These are phyloP conservation scores for Trichoderma afroharzianum DNA, from an alignment of 2,329 filamentous ascomycete genomes.

Conservation along the genomic window DNA sequence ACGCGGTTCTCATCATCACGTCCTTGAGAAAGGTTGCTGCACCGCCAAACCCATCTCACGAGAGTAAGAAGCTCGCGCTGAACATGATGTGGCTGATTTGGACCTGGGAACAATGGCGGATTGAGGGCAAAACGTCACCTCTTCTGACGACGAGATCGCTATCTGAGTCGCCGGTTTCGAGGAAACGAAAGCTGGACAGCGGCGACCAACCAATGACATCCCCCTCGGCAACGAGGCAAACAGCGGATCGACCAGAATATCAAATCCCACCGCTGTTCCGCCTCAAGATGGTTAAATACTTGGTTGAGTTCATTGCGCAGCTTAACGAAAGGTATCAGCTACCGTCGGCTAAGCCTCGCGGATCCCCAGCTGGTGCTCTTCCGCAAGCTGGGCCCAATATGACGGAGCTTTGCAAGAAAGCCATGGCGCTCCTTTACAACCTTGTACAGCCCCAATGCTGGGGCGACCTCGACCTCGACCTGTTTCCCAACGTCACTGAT, in stretches of 20 bases:
- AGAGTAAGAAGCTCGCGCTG: constrained; percentile 86
- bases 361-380: constrained; percentile 43
- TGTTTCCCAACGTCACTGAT: constrained; percentile 88
- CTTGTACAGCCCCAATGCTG: constrained; percentile 84
- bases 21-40: constrained; percentile 84
- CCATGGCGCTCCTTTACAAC: constrained; percentile 76
- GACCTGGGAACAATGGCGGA: constrained; percentile 84
- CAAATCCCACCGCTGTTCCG: constrained; percentile 64
- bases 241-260: constrained; percentile 59
- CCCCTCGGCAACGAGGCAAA: constrained; percentile 46
- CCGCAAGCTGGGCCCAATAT: constrained; percentile 49
- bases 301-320: constrained; percentile 91
- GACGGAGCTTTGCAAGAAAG: constrained; percentile 80
- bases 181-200: constrained; percentile 75
- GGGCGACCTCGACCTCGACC: constrained; percentile 86
- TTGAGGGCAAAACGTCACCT: constrained; percentile 52
- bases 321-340: constrained; percentile 81
- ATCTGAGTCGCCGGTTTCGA: constrained; percentile 68
- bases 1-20: constrained; percentile 81
- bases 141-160: constrained; percentile 32
- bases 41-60: constrained; percentile 78
- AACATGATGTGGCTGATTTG: constrained; percentile 89
- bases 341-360: constrained; percentile 64
- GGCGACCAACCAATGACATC: constrained; percentile 53
- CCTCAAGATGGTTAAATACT: constrained; percentile 84